These are phyloP conservation scores for Coriolopsis trogii DNA, from an alignment of 1,284 basidiomycete species.

Conservation along the genomic window DNA sequence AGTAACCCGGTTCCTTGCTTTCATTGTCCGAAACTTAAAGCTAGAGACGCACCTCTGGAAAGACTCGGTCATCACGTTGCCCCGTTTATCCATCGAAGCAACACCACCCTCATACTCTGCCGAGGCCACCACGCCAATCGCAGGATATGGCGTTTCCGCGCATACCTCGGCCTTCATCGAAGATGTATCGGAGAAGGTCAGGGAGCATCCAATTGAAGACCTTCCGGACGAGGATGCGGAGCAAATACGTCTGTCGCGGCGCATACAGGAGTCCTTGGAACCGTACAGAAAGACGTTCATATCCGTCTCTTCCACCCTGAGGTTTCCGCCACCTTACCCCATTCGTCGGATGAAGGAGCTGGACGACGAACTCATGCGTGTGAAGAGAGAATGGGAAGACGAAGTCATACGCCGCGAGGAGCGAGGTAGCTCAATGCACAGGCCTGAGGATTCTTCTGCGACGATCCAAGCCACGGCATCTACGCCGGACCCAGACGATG, in stretches of 20 bases:
- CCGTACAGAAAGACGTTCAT: slow-evolving; percentile 87
- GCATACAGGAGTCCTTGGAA: slow-evolving; percentile 78
- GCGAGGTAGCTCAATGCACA: slow-evolving; percentile 43
- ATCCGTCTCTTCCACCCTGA: slow-evolving; percentile 87
- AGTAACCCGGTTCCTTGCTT: slow-evolving; percentile 89
- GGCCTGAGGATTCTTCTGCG: slow-evolving; percentile 48
- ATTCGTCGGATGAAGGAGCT: slow-evolving; percentile 86
- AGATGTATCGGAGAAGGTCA: slow-evolving; percentile 24
- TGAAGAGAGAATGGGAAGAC: slow-evolving; percentile 81
- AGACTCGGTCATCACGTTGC: slow-evolving; percentile 86
- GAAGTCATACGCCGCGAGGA: slow-evolving; percentile 83
- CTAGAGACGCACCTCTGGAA: slow-evolving; percentile 95
- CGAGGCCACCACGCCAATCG: slow-evolving; percentile 18
- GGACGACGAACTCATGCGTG: slow-evolving; percentile 70
- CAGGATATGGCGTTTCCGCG: slow-evolving; percentile 11
- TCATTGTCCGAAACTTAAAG: slow-evolving; percentile 91
- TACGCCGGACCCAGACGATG: slow-evolving; percentile 48
- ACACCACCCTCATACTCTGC: slow-evolving; percentile 46
- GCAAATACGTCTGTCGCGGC: slow-evolving; percentile 64
- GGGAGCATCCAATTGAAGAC: slow-evolving; percentile 46
- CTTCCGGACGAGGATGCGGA: slow-evolving; percentile 71
- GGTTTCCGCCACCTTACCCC: slow-evolving; percentile 89
- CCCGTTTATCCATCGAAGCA: slow-evolving; percentile 66
- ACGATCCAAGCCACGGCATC: slow-evolving; percentile 24
- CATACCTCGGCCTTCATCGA: slow-evolving; percentile 12